Percentiles rank a stretch among this genome's conserved stretches.
Evolutionary conservation across 352 stramenopile species (phyloP).

Genomic region (Phytopythium litorale): DNA sequence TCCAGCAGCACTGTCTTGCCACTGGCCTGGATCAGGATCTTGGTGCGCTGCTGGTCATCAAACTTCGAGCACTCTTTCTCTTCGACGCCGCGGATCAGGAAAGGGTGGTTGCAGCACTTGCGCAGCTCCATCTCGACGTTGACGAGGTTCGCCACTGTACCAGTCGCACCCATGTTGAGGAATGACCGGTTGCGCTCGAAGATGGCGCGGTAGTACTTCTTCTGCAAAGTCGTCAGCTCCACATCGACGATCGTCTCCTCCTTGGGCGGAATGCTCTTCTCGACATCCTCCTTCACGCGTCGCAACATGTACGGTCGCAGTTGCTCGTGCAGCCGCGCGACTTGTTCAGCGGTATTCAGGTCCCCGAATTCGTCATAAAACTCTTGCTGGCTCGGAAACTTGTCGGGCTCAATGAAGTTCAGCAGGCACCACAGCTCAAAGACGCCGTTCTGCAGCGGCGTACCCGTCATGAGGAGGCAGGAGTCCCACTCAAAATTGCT

Average conservation of each 20-base stretch:
- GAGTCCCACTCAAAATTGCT: conserved; percentile 82
- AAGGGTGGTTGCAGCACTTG: conserved; percentile 99
- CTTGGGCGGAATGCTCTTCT: conserved; percentile 98
- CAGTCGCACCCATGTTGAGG: conserved; percentile 82
- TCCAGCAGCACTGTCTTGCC: conserved; percentile 99
- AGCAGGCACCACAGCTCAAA: conserved; percentile 99
- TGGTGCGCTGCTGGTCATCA: conserved; percentile 65
- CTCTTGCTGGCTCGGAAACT: conserved; percentile 92
- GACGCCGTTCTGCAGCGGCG: conserved; percentile 99
- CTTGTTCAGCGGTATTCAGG: conserved; percentile 94
- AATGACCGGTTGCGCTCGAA: conserved; percentile 98
- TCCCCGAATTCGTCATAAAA: conserved; percentile 98
- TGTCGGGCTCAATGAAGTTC: conserved; percentile 97
- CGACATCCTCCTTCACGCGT: conserved; percentile 99
- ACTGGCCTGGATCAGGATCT: conserved; percentile 81
- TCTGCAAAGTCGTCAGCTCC: conserved; percentile 99
- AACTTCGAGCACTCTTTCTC: conserved; percentile 92
- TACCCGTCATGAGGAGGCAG: conserved; percentile 96
- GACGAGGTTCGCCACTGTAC: conserved; percentile 95
- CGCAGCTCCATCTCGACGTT: conserved; percentile 99
- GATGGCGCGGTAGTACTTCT: conserved; percentile 96
- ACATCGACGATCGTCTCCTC: conserved; percentile 99
- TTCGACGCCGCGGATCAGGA: conserved; percentile 97
- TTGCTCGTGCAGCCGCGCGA: conserved; percentile 95
- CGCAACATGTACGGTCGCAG: conserved; percentile 99